A percentile compares a stretch with the other conserved stretches of the same genome.
phyloP scores from a whole-genome alignment of 2,329 filamentous ascomycete genomes.

The Aschersonia sp. region DNA sequence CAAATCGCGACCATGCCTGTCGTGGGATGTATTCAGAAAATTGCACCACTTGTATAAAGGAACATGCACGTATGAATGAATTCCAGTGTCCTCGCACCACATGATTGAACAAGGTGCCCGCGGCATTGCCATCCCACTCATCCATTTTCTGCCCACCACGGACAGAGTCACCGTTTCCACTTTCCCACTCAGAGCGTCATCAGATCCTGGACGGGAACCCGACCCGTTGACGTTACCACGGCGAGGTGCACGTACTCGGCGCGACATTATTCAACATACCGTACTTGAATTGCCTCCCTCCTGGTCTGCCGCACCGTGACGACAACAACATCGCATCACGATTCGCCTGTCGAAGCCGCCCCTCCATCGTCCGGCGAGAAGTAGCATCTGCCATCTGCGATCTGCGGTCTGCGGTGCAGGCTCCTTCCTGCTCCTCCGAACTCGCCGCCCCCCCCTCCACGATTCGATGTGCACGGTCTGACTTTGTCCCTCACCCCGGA shows the following conservation, averaged over 20 bases:
- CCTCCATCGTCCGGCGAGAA: too few relatives aligned
- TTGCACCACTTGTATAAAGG: too few relatives aligned
- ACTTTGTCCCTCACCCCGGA: neutral
- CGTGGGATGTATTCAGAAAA: too few relatives aligned
- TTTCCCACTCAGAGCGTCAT: neutral
- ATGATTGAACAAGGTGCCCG: neutral
- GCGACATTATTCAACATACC: too few relatives aligned
- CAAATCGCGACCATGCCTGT: too few relatives aligned
- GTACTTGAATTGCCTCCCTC: too few relatives aligned
- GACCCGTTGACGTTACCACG: conserved; percentile 1
- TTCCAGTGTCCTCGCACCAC: neutral
- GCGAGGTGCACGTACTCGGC: too few relatives aligned
- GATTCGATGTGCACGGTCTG: conserved; percentile 4
- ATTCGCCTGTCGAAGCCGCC: too few relatives aligned
- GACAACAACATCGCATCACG: too few relatives aligned
- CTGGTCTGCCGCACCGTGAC: too few relatives aligned
- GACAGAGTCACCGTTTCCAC: neutral
- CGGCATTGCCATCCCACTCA: too few relatives aligned
- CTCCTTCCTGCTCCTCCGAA: neutral
- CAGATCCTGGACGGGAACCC: neutral
- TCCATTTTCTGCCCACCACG: neutral
- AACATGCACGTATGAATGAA: neutral
- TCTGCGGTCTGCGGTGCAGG: neutral
- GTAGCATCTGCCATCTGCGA: too few relatives aligned
- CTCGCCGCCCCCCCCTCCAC: neutral